These are phyloP conservation scores for Salvia splendens DNA, from an alignment of 257 asterid genomes.

Conservation along the genomic window DNA sequence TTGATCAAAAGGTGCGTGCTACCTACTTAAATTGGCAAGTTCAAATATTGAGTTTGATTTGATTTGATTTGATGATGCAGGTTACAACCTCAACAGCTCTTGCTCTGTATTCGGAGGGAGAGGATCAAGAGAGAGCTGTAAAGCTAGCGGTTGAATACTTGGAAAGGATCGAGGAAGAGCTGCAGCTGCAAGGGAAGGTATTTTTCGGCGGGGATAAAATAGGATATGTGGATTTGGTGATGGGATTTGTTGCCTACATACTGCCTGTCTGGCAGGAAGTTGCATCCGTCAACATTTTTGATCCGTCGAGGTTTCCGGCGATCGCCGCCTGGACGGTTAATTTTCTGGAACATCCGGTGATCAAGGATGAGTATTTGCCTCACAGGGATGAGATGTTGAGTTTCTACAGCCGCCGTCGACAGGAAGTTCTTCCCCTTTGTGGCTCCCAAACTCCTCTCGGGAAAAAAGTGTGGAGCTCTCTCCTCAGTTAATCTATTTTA, in stretches of 20 bases:
- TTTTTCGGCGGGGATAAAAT: conserved; percentile 50
- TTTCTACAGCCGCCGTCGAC: conserved; percentile 29
- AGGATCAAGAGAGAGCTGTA: conserved; percentile 36
- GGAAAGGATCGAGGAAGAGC: conserved; percentile 39
- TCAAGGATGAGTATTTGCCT: conserved; percentile 36
- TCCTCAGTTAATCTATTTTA: not conserved
- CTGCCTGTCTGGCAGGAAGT: conserved; percentile 44
- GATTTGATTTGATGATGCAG: conserved; percentile 19
- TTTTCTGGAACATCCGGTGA: conserved; percentile 27
- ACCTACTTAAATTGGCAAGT: too few species aligned
- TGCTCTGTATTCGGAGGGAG: conserved; percentile 37
- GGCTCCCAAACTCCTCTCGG: not conserved
- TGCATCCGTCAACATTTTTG: conserved; percentile 35
- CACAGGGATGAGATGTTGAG: conserved; percentile 13
- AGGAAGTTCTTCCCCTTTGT: conserved; percentile 2
- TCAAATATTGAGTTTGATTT: too few species aligned
- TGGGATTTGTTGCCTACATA: conserved; percentile 39
- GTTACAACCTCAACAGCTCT: not conserved
- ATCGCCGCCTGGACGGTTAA: conserved; percentile 24
- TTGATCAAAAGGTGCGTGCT: conserved; percentile 37
- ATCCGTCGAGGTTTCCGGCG: conserved; percentile 34
- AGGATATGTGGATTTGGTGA: conserved; percentile 43
- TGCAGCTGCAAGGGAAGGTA: conserved; percentile 24
- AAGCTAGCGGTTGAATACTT: conserved; percentile 32
- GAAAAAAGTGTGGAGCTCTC: not conserved